These are phyloP conservation scores for Penicillium herquei DNA, from an alignment of 495 filamentous ascomycete species.

Conservation along the genomic window DNA sequence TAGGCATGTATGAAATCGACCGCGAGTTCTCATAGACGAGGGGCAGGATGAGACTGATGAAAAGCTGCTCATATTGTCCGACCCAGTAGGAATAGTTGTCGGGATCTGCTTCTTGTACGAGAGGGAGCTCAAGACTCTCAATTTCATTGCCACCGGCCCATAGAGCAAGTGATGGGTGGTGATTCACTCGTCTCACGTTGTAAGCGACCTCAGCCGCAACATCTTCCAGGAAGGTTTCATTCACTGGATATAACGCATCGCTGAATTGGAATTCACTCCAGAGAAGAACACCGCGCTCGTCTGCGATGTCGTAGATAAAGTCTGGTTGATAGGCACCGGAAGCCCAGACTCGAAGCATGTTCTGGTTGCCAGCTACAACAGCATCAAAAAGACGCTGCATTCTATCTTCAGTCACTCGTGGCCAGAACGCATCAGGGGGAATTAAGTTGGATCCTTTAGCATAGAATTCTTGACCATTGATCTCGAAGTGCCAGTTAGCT, in stretches of 20 bases:
- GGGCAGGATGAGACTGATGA: constrained; percentile 57
- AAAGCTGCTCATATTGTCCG: constrained; percentile 61
- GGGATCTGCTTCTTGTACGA: constrained; percentile 46
- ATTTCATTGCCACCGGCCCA: constrained; percentile 71
- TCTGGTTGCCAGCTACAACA: constrained; percentile 59
- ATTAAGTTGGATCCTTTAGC: constrained; percentile 68
- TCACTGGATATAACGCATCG: constrained; percentile 60
- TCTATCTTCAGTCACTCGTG: constrained; percentile 53
- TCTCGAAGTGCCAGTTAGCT: constrained; percentile 67
- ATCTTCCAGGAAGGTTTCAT: constrained; percentile 57
- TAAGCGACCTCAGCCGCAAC: constrained; percentile 58
- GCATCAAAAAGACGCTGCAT: constrained; percentile 57
- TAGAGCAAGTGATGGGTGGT: constrained; percentile 65
- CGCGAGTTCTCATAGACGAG: constrained; percentile 62
- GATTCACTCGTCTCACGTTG: constrained; percentile 62
- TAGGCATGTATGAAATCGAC: constrained; percentile 67
- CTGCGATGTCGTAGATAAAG: constrained; percentile 67
- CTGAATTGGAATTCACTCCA: constrained; percentile 71
- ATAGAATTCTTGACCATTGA: constrained; percentile 68
- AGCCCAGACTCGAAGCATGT: constrained; percentile 70
- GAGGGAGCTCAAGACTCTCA: constrained; percentile 53
- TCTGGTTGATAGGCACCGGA: constrained; percentile 63
- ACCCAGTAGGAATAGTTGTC: constrained; percentile 45
- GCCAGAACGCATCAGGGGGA: constrained; percentile 67
- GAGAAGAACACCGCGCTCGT: constrained; percentile 62